Evolutionary conservation across 352 stramenopile species (phyloP).

Genomic region (Globisporangium irregulare): DNA sequence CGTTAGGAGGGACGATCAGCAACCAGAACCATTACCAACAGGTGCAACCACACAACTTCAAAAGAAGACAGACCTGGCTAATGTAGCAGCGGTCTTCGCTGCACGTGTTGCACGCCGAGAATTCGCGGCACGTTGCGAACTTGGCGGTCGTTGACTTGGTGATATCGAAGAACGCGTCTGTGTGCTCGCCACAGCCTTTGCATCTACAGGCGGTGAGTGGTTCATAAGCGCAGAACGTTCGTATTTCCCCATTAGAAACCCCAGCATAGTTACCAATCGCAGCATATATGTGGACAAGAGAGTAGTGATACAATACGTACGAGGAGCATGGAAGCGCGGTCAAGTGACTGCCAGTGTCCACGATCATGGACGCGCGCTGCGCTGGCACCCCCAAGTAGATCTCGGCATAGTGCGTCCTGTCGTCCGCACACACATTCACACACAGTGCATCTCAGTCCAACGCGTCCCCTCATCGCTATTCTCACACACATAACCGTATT

Average conservation of each 20-base stretch:
- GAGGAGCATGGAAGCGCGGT: conserved; percentile 73
- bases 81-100: conserved; percentile 67
- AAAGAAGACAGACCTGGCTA: conserved; percentile 43
- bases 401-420: conserved; percentile 80
- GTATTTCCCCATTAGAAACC: neutral
- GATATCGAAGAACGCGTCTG: conserved; percentile 69
- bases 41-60: neutral
- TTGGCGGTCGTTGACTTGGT: conserved; percentile 73
- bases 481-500: conserved; percentile 1
- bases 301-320: conserved; percentile 16
- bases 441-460: neutral
- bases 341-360: conserved; percentile 81
- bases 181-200: conserved; percentile 64
- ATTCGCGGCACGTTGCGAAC: conserved; percentile 60
- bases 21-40: neutral
- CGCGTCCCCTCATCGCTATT: neutral
- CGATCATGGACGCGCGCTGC: conserved; percentile 82
- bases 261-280: neutral
- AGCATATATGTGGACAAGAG: neutral
- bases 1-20: neutral
- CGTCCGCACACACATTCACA: conserved; percentile 6
- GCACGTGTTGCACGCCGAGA: conserved; percentile 50
- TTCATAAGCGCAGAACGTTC: neutral
- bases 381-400: conserved; percentile 76
- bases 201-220: conserved; percentile 28